Evolutionary conservation across 169 alveolate genomes (phyloP), one percentile per base, ranked within the genome.

Genomic region (Cryptosporidium viatorum): DNA sequence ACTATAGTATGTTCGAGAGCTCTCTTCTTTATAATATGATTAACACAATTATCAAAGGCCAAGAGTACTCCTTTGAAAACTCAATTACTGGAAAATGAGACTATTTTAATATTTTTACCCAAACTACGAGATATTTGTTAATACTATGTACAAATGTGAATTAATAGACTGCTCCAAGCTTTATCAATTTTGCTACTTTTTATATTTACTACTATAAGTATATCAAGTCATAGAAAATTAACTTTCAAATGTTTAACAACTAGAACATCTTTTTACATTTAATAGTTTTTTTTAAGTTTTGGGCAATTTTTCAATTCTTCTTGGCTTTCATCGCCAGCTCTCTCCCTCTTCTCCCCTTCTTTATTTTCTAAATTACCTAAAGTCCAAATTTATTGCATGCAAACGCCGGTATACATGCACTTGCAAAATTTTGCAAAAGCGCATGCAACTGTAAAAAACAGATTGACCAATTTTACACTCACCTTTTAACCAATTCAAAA

Each of bases 21-120:
- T 62, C 89, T 31, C 89, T 62, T 37, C 65, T 80, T 12, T 26
- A 41, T n/a, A 80, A 62, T 65, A 59, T 62, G 41, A 48, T 65
- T 37, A 55, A 67, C 26, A 12, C 89, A 6, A 41, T 80, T 8
- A 23, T 80, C 8, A 65, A 80, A 26, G 71, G 33, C 5, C 86
- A 35, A n/a, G 52, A 59, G 69, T 31, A 16, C 35, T 67, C 51
- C 14, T 67, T 21, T 33, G 73, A 33, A 1, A 26, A 67, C 14
- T 0, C 51, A n/a, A 33, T 12, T 37, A 33, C 29, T 33, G 35
- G 50, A 1, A 18, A 21, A 21, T 67, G n/a, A 37, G 29, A 9
- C 52, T 16, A 29, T 18, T 23, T 12, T 67, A 41, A 8, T 41
- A 41, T 33, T 39, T 21, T 14, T 0, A 21, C 8, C 1, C 1